A percentile compares a stretch with the other conserved stretches of the same genome.
Evolutionary conservation across 2,329 filamentous ascomycete species (phyloP).

Genomic region (Chaetomiaceae sp.): DNA sequence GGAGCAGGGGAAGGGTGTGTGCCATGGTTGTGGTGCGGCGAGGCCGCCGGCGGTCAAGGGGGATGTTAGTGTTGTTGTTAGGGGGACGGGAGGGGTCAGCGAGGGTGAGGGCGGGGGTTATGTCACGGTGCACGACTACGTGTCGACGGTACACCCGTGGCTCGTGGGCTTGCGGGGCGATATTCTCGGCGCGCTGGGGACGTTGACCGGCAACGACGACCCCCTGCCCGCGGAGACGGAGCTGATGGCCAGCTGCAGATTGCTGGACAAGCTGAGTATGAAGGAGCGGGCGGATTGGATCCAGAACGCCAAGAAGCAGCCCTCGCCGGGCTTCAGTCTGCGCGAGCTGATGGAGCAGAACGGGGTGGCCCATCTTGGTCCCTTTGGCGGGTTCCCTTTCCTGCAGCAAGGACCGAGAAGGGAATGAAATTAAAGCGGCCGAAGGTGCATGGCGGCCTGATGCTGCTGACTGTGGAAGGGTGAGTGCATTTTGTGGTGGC

Average conservation of each 20-base stretch:
- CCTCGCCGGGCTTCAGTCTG: background rate
- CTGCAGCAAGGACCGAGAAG: background rate
- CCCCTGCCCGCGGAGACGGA: background rate
- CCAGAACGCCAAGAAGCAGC: conserved; percentile 1
- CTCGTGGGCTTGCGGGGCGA: background rate
- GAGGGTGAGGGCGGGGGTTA: background rate
- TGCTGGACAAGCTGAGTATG: conserved; percentile 1
- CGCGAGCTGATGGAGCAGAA: background rate
- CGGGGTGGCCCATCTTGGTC: conserved; percentile 1
- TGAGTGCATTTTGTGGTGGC: too few relatives aligned
- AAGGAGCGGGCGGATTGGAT: conserved; percentile 3
- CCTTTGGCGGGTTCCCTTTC: conserved; percentile 2
- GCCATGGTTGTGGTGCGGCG: conserved; percentile 1
- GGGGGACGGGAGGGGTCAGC: background rate
- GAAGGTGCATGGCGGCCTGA: too few relatives aligned
- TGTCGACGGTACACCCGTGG: background rate
- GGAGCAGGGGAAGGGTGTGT: background rate
- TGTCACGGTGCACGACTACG: background rate
- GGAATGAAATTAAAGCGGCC: background rate
- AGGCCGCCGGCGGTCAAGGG: background rate
- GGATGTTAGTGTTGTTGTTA: background rate
- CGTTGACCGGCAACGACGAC: background rate
- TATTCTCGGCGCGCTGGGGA: background rate
- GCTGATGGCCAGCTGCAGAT: background rate
- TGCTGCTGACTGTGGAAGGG: too few relatives aligned